Base-by-base conservation (phyloP, 2,329 filamentous ascomycete species). In the Lecanicillium sp. region DNA sequence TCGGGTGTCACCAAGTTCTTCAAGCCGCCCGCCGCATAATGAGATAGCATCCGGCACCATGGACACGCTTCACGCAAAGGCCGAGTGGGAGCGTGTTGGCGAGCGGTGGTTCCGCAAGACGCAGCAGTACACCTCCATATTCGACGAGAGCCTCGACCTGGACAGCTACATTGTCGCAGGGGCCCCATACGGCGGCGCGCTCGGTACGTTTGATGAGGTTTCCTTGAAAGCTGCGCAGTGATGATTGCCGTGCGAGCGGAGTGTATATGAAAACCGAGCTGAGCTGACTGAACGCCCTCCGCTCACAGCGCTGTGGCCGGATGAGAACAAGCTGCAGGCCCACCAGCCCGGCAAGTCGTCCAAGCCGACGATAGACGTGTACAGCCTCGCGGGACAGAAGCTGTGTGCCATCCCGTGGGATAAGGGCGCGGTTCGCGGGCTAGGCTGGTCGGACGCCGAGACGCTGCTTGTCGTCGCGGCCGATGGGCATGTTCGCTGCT, bases 381-480 rank as follows among this genome's bases (percentile, higher is more conserved):
- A 96, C 73, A 95, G 87, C 62, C 91, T 86, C 65, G 85, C 93
- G 10, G 93, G 93, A 46, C 93, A 90, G 71, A 80, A 89, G 50
- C 84, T 98, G 53, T 84, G 85, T 59, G 82, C 81, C 62, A 89
- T 96, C 55, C 80, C 86, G 63, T 97, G 91, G 90, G 91, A 97
- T 59, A 88, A 90, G 68, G 88, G 88, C 38, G 74, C 83, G 3
- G 87, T 98, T 61, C 86, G 84, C 64, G 90, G 88, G 2, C 75
- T 98, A 17, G 93, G 93, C 27, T 98, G 93, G 93, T 95, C 90
- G 17, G 91, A 95, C 60, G 89, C 96, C 55, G 93, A 98, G 73
- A 86, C 87, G 62, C 76, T 98, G 39, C 72, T 98, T 4, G 86
- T 96, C 0, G 83, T 97, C 44, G 88, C 90, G 9, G 80, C 86